These are phyloP conservation scores for Euphrasia arctica DNA, from an alignment of 305 asterid species.

Conservation along the genomic window DNA sequence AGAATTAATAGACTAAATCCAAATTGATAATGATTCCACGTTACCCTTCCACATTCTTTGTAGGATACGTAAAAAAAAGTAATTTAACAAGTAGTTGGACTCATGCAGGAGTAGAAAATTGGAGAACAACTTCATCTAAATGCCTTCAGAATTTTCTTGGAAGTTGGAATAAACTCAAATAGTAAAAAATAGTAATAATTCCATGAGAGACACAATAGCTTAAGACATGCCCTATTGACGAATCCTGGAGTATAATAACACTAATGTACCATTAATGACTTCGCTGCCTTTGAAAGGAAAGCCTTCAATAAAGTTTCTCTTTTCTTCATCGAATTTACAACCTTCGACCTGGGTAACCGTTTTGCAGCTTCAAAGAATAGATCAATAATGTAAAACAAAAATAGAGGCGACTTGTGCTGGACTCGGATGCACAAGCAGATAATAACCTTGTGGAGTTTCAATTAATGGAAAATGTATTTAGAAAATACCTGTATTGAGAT, in stretches of 20 bases:
- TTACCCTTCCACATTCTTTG: slow-evolving; percentile 1
- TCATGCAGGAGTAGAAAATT: slow-evolving; percentile 12
- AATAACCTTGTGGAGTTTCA: slow-evolving; percentile 23
- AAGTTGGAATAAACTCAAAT: slow-evolving; percentile 1
- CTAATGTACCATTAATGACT: slow-evolving; percentile 47
- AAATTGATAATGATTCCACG: neutral
- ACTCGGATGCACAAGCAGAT: slow-evolving; percentile 22
- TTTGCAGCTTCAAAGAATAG: slow-evolving; percentile 41
- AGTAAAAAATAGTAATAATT: slow-evolving; percentile 10
- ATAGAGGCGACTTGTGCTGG: slow-evolving; percentile 21
- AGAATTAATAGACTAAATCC: neutral
- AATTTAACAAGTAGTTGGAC: neutral
- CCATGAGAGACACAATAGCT: slow-evolving; percentile 6
- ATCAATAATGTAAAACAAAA: slow-evolving; percentile 26
- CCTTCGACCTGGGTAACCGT: slow-evolving; percentile 38
- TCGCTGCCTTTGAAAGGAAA: slow-evolving; percentile 45
- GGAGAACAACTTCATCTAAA: slow-evolving; percentile 14
- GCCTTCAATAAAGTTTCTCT: slow-evolving; percentile 58
- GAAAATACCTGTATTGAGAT: slow-evolving; percentile 31
- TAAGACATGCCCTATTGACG: slow-evolving; percentile 6
- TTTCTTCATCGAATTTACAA: slow-evolving; percentile 53
- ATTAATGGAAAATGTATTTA: slow-evolving; percentile 18
- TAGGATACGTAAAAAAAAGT: neutral
- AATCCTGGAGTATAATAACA: slow-evolving; percentile 18
- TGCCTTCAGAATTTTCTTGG: slow-evolving; percentile 10